Base-by-base conservation (phyloP, 371 early-diverging fungal genomes). In the Mortierella sp. region DNA sequence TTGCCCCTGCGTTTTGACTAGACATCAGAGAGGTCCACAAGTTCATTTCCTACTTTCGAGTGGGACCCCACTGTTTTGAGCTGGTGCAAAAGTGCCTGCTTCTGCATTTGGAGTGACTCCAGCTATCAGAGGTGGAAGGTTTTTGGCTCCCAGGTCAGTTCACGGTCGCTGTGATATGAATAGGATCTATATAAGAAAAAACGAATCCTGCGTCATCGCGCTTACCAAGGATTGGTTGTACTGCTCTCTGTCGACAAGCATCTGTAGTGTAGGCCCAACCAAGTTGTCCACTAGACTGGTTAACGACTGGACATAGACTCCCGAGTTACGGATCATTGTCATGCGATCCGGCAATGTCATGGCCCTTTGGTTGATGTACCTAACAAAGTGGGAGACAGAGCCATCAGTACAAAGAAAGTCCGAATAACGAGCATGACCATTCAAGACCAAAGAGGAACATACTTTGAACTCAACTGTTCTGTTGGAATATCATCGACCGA, bases 271-370 rank as follows among this genome's bases (percentile, higher is more conserved):
- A 3, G 90, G 90, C 7, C 82, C 69, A 23, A 88, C 81, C 38
- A 88, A 63, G 19, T 84, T 84, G 54, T 90, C 90, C 2, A 88
- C 81, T 47, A 85, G 61, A 64, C 79, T 80, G 0, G 82, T 81
- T 9, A 86, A 66, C 13, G 85, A 81, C 19, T 86, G 84, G 2
- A 86, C 85, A 79, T 88, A 89, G 1, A 86, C 80, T 3, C 86
- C 82, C 8, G 87, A 81, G 57, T 89, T 86, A 23, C 87, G 83
- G 21, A 86, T 67, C 41, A 82, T 54, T 0, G 84, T 82, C 80
- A 88, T 79, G 12, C 64, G 57, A 23, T 82, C 71, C 0, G 81
- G 66, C 28, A 78, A 53, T 13, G 79, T 54, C 66, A 64, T 64
- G 2, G 67, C 41, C 21, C 34, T 58, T 12, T 43, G 49, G 18